Base-by-base conservation (phyloP, 2,329 filamentous ascomycete species). In the Xylaria sp. region DNA sequence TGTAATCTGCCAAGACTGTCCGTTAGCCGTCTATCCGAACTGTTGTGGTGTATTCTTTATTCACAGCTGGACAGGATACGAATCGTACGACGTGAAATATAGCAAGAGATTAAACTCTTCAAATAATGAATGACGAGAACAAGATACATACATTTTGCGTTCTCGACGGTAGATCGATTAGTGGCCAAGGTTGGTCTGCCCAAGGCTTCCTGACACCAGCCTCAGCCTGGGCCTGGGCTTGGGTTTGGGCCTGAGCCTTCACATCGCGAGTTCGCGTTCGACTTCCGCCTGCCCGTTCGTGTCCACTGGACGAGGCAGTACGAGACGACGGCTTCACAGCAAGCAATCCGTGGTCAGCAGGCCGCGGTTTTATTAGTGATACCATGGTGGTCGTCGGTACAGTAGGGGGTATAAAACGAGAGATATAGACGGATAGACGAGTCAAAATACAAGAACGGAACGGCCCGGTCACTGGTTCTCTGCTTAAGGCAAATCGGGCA, bases 171-270 rank as follows among this genome's bases (percentile, higher is more conserved):
- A 62, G 62, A 57, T 71, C 68, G 48, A 74, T 69, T 5, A 74
- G 66, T 3, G 70, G 68, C 68, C 71, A 73, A 0, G 72, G 72
- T 6, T 62, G 69, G 31, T 74, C 67, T 9, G 64, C 72, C 72
- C 72, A 74, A 29, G 69, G 68, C 21, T 66, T 69, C 9, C 54
- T 52, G 1, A 52, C 41, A 10, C 19, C 23, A n/a, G 15, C 48
- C 40, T 65, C 64, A 17, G 25, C 55, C 25, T 66, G 63, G 1
- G 40, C 48, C 11, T 58, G n/a, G n/a, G n/a, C n/a, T n/a, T n/a
- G n/a, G n/a, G n/a, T n/a, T n/a, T n/a, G n/a, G n/a, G n/a, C n/a
- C n/a, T n/a, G n/a, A n/a, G n/a, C 60, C 19, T 21, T 48, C 17
- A 17, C 40, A 31, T 54, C 47, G 13, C 19, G 47, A 33, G 25